Evolutionary conservation across 2,329 filamentous ascomycete genomes (phyloP).

Genomic region (Sarocladium kiliense): DNA sequence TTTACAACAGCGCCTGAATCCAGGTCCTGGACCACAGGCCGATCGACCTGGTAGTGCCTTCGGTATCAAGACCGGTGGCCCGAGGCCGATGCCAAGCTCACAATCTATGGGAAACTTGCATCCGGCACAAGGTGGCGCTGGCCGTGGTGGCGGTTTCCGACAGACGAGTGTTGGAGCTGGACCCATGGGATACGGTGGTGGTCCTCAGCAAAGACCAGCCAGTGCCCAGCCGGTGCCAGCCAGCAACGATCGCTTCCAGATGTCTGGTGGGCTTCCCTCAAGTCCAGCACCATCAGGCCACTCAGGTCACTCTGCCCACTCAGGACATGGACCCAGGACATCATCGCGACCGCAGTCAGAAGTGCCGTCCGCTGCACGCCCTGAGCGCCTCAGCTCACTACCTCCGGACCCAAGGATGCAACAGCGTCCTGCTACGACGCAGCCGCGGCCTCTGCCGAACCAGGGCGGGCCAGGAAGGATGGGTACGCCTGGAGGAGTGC

Average conservation of each 20-base stretch:
- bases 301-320: background rate
- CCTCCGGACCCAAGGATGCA: background rate
- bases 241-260: constrained; percentile 10
- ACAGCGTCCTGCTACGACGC: constrained; percentile 2
- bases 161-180: constrained; percentile 32
- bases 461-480: constrained; percentile 9
- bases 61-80: constrained; percentile 42
- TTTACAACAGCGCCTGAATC: constrained; percentile 1
- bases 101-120: constrained; percentile 43
- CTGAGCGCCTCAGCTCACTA: constrained; percentile 27
- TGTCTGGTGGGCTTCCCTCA: background rate
- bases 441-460: background rate
- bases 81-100: constrained; percentile 18
- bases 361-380: constrained; percentile 19
- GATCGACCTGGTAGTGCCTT: constrained; percentile 49
- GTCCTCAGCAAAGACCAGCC: constrained; percentile 11
- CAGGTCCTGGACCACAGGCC: constrained; percentile 32
- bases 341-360: constrained; percentile 18
- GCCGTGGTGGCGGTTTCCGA: constrained; percentile 31
- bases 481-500: constrained; percentile 8
- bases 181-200: constrained; percentile 10
- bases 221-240: background rate
- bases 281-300: background rate
- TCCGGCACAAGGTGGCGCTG: constrained; percentile 33
- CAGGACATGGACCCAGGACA: constrained; percentile 6